These are phyloP conservation scores for Wallacemonas collosoma DNA, from an alignment of 208 protist species.

Conservation along the genomic window DNA sequence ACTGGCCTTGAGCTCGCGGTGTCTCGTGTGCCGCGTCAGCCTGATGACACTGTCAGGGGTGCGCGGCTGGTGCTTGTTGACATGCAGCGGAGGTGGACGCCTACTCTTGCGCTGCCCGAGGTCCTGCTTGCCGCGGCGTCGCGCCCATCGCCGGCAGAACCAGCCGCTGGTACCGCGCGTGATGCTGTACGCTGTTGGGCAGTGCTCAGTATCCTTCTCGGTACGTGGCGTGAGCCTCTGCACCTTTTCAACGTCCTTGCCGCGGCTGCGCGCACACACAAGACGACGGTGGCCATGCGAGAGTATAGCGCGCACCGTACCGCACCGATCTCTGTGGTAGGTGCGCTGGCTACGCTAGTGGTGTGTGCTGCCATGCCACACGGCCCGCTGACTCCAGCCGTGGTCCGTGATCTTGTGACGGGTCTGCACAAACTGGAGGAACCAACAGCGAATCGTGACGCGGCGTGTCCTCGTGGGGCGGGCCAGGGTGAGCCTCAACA, in stretches of 20 bases:
- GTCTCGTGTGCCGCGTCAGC: no score
- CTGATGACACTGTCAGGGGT: neutral
- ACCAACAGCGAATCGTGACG: neutral
- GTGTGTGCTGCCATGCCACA: neutral
- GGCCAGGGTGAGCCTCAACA: neutral
- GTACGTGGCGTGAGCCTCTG: constrained; percentile 35
- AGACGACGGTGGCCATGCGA: neutral
- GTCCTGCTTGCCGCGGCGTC: neutral
- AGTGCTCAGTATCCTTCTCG: constrained; percentile 20
- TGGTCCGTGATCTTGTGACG: neutral
- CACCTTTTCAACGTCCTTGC: constrained; percentile 25
- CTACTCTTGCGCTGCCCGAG: neutral
- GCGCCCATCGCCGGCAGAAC: neutral
- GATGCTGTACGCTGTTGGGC: neutral
- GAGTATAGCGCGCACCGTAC: neutral
- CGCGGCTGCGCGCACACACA: neutral
- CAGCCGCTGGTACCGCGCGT: no score
- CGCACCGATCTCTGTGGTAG: neutral
- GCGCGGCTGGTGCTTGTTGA: constrained; percentile 2
- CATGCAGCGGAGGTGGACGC: neutral
- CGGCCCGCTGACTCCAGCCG: neutral
- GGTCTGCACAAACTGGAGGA: neutral
- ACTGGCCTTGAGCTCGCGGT: neutral
- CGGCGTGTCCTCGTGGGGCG: no score
- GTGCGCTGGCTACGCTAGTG: constrained; percentile 4